Evolutionary conservation across 495 filamentous ascomycete genomes (phyloP).

Genomic region (Podospora appendiculata): DNA sequence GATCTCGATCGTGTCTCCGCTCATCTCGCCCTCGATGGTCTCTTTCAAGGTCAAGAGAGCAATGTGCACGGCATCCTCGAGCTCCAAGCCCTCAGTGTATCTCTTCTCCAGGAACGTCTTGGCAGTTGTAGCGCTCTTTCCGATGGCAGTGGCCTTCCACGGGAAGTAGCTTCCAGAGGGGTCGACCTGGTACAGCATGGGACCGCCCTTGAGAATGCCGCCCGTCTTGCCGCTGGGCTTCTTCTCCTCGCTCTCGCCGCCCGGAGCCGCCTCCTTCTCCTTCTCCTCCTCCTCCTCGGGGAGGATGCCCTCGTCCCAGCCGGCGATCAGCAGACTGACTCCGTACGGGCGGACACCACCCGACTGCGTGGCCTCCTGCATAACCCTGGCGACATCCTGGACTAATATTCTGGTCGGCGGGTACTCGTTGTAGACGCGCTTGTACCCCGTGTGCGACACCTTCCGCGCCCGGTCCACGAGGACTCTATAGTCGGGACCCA

Average conservation of each 20-base stretch:
- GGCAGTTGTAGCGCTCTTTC: constrained; percentile 94
- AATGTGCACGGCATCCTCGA: constrained; percentile 98
- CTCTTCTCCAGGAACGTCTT: constrained; percentile 99
- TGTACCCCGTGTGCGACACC: constrained; percentile 98
- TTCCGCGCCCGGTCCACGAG: constrained; percentile 96
- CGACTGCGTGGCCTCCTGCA: constrained; percentile 98
- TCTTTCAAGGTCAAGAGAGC: constrained; percentile 96
- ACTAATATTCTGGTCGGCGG: constrained; percentile 97
- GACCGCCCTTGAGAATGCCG: constrained; percentile 89
- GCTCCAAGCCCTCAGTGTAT: constrained; percentile 92
- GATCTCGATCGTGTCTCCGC: constrained; percentile 97
- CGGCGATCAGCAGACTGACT: constrained; percentile 88
- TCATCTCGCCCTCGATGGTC: constrained; percentile 99
- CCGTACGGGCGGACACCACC: constrained; percentile 98
- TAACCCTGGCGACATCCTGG: constrained; percentile 93
- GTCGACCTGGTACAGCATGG: constrained; percentile 97
- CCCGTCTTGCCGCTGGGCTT: constrained; percentile 79
- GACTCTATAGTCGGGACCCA: constrained; percentile 97
- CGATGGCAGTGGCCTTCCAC: constrained; percentile 98
- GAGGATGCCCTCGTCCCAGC: constrained; percentile 95
- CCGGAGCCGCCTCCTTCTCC: constrained; percentile 30
- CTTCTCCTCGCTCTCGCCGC: constrained; percentile 54
- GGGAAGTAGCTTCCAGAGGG: constrained; percentile 95
- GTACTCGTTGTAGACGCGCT: constrained; percentile 99
- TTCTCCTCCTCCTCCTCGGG: constrained; percentile 59